Evolutionary conservation across 148 eudicot genomes (phyloP), one percentile per base, ranked within the genome.

Genomic region (Rhododendron vialii): DNA sequence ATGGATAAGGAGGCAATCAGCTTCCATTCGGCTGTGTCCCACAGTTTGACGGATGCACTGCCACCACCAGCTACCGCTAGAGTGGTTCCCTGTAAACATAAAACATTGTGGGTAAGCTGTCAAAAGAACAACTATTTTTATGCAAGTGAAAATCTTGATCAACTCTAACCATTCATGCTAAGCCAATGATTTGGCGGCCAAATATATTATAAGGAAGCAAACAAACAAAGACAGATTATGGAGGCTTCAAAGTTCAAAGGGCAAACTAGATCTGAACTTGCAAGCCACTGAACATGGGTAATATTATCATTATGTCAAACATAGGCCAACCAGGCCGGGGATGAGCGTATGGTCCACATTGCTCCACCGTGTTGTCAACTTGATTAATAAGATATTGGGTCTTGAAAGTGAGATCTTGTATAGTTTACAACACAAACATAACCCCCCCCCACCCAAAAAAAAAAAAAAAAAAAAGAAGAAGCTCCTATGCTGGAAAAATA

Each of bases 1-100:
- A 94, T 92, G 53, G 94, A 88, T 43, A 97, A 89, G 14, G 99
- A 89, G 82, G 94, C 91, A 47, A 89, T 87, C 24, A 91, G 90
- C 83, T 94, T 91, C 99, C 99, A 97, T 78, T 95, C 93, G 4
- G 95, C 92, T 5, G 99, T 94, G 86, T 94, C 95, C 99, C 99
- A 97, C 59, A 97, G 93, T 88, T 97, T 95, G 78, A 97, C 91
- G 7, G 99, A 95, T 10, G 98, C 93, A 88, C 98, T 95, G 84
- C 99, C 93, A 53, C 99, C 99, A 57, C 98, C 99, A 48, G 99
- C 99, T 77, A 94, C 98, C 50, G 99, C 99, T 57, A 97, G 91
- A 80, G 90, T 93, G 63, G 95, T 94, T 76, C 99, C 99, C 99
- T 97, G 91, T 83, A 71, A 74, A 81, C 77, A 79, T 35, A 55